Percentiles rank a stretch among this genome's conserved stretches.
phyloP scores from a whole-genome alignment of 345 rosid species.

The Dimocarpus longan region DNA sequence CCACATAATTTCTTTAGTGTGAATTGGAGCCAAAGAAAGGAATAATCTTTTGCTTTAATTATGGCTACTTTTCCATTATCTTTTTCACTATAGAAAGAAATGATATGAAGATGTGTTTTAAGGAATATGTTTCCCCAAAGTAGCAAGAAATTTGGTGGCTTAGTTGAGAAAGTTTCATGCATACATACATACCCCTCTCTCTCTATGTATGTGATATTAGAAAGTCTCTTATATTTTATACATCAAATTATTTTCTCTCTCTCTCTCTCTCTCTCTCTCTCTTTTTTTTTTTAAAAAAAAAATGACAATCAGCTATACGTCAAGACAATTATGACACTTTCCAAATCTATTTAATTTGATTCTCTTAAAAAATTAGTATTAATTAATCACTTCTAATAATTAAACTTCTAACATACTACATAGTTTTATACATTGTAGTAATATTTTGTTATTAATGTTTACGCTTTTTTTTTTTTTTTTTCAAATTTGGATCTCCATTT shows the following conservation, averaged over 20 bases:
- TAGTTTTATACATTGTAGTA: too few species aligned
- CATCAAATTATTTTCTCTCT: too few species aligned
- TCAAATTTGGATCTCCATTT: not conserved
- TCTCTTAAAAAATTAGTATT: not conserved
- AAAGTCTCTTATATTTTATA: too few species aligned
- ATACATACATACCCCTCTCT: not conserved
- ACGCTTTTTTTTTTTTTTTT: too few species aligned
- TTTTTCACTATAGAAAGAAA: not conserved
- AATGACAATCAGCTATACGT: too few species aligned
- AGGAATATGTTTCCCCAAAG: slow-evolving; percentile 17
- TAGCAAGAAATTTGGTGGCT: slow-evolving; percentile 19
- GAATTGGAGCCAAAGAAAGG: slow-evolving; percentile 27
- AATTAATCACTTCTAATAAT: not conserved
- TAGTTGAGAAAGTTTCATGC: not conserved
- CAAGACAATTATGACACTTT: too few species aligned
- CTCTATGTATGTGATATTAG: not conserved
- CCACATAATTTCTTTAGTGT: not conserved
- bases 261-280: too few species aligned
- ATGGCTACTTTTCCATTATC: not conserved
- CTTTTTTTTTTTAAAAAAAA: too few species aligned
- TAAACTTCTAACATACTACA: too few species aligned
- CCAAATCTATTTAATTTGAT: too few species aligned
- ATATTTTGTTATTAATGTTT: too few species aligned
- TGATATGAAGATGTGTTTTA: not conserved
- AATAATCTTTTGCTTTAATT: slow-evolving; percentile 25